Conservation (phyloP, 192 early-diverging fungal genomes). For the Kickxella alabastrina region DNA sequence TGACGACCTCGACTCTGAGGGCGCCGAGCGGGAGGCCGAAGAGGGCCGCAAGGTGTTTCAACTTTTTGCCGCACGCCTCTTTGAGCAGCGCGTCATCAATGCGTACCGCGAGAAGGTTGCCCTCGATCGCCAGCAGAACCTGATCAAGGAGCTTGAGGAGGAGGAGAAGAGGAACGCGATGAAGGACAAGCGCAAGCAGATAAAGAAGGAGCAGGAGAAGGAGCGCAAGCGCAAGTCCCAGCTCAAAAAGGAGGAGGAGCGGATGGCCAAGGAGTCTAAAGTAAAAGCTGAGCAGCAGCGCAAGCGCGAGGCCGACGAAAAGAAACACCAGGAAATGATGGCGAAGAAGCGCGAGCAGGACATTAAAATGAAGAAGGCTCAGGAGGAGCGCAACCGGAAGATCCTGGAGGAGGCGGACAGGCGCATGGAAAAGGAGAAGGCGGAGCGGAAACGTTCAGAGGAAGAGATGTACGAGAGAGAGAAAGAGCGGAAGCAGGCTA, state of each 20-base stretch:
- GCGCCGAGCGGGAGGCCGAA: slow-evolving; percentile 78
- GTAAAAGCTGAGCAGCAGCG: slow-evolving; percentile 35
- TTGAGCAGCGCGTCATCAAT: slow-evolving; percentile 92
- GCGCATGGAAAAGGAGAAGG: slow-evolving; percentile 32
- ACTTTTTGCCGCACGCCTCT: slow-evolving; percentile 93
- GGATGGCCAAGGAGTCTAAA: slow-evolving; percentile 24
- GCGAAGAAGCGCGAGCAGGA: slow-evolving; percentile 15
- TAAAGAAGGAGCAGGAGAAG: slow-evolving; percentile 61
- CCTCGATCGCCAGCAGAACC: slow-evolving; percentile 77
- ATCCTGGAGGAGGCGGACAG: slow-evolving; percentile 42
- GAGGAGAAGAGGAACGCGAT: slow-evolving; percentile 65
- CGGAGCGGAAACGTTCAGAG: slow-evolving; percentile 17
- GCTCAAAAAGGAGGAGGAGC: slow-evolving; percentile 43
- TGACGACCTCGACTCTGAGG: slow-evolving; percentile 64
- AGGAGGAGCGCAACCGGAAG: slow-evolving; percentile 44
- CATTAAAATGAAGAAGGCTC: slow-evolving; percentile 17
- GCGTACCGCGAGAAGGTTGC: slow-evolving; percentile 95
- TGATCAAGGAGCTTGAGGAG: slow-evolving; percentile 85
- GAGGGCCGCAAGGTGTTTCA: slow-evolving; percentile 92
- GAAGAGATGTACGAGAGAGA: slow-evolving; percentile 17
- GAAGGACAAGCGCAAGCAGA: slow-evolving; percentile 66
- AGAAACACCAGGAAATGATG: slow-evolving; percentile 7
- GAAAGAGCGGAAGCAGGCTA: not conserved
- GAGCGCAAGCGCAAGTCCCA: slow-evolving; percentile 53
- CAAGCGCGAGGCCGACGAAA: slow-evolving; percentile 17